Percentiles rank a stretch among this genome's conserved stretches.
Conservation (phyloP, 1,139 yeast species). For the Hemisphaericaspora subhashii region DNA sequence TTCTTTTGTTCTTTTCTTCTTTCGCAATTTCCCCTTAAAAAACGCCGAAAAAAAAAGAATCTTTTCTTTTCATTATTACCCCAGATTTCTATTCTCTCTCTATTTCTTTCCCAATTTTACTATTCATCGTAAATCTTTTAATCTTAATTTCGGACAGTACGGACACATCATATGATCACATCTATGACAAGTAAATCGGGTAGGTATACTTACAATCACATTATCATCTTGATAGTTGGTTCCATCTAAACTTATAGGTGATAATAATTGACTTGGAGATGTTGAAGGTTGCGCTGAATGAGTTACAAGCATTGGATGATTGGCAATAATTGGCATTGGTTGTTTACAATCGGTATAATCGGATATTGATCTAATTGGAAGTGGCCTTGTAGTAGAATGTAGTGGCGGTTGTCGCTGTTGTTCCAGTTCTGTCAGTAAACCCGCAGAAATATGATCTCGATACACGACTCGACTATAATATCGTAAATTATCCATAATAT, state of each 20-base stretch:
- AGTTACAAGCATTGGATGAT: background rate
- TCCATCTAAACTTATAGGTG: conserved; percentile 11
- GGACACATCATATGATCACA: conserved; percentile 59
- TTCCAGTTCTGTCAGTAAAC: background rate
- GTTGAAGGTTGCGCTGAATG: conserved; percentile 1
- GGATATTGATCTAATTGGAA: background rate
- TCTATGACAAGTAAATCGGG: conserved; percentile 46
- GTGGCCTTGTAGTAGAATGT: too few relatives aligned
- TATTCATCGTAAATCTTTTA: conserved; percentile 29
- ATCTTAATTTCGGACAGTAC: conserved; percentile 47
- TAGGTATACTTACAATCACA: conserved; percentile 23
- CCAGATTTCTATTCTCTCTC: background rate
- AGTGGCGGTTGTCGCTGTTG: background rate
- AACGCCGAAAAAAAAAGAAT: too few relatives aligned
- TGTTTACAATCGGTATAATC: conserved; percentile 1
- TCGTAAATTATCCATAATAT: conserved; percentile 20
- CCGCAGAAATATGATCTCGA: conserved; percentile 15
- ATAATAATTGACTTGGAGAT: conserved; percentile 9
- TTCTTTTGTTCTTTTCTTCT: too few relatives aligned
- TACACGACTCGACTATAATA: conserved; percentile 33
- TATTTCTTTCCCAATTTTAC: background rate
- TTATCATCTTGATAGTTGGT: conserved; percentile 12
- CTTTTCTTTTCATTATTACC: background rate
- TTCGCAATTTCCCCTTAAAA: too few relatives aligned
- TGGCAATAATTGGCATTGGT: conserved; percentile 1